Percentiles rank a stretch among this genome's conserved stretches.
These are phyloP conservation scores for Aspergillus indologenus DNA, from an alignment of 495 filamentous ascomycete species.

Conservation along the genomic window DNA sequence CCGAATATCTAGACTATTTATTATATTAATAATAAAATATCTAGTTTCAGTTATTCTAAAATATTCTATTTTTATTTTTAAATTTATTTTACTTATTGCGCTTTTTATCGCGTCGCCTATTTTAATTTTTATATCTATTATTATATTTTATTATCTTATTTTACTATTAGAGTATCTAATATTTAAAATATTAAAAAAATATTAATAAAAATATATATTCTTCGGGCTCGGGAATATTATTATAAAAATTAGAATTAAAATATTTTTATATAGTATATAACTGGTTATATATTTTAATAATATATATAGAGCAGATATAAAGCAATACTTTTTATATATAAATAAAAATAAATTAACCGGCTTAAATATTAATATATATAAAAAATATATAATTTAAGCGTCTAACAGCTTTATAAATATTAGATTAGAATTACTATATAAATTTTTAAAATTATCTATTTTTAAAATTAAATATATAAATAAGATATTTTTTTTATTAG, in stretches of 20 bases:
- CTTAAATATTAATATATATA: no score
- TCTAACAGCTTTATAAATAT: not conserved
- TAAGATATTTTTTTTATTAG: no score
- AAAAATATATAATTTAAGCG: not conserved
- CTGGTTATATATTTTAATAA: constrained; percentile 1
- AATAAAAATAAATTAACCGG: no score
- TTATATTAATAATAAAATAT: no score
- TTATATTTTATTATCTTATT: not conserved
- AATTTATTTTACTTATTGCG: not conserved
- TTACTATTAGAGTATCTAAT: constrained; percentile 1
- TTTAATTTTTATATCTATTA: not conserved
- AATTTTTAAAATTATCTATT: not conserved
- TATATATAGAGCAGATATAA: not conserved
- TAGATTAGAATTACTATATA: not conserved
- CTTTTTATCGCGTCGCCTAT: no score
- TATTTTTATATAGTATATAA: not conserved
- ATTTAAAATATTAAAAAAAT: constrained; percentile 3
- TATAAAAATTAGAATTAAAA: no score
- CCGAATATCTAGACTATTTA: no score
- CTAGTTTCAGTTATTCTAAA: not conserved
- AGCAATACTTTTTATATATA: no score
- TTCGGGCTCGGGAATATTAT: not conserved
- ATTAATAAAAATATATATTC: not conserved
- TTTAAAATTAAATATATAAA: no score
- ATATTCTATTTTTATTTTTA: constrained; percentile 4